Base-by-base conservation (phyloP, 2,329 filamentous ascomycete genomes). In the Fusarium sp. region DNA sequence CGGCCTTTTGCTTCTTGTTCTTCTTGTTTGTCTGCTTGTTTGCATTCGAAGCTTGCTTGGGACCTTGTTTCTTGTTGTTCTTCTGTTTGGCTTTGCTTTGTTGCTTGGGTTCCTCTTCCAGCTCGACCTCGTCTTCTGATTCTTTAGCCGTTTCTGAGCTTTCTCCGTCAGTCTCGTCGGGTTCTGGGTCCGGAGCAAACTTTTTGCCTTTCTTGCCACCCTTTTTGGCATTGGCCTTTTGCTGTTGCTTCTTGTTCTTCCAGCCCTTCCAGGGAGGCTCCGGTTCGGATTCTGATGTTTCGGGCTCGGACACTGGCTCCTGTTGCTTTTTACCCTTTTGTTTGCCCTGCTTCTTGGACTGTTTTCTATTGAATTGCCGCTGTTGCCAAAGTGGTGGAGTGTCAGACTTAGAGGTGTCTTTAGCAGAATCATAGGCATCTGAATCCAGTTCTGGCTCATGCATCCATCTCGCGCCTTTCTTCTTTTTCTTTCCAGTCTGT, bases 351-450 rank as follows among this genome's bases (percentile, higher is more conserved):
- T 67, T 76, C 42, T 70, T 72, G 25, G 56, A 6, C 27, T 75
- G 63, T 20, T 70, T 41, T 20, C 63, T 74, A 42, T 68, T 69
- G 16, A 53, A 10, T 14, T 65, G 21, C n/a, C 68, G 59, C 32
- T 58, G 20, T 28, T 76, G 67, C 40, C 69, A 68, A 11, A 49
- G 40, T 14, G 64, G 41, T 37, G 53, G 25, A 20, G 43, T 48
- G 37, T 73, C 65, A 18, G 65, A 72, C 16, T 68, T 65, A 5
- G 62, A 69, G 7, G 59, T 66, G 11, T 69, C 66, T 32, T 73
- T 72, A 18, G 66, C 66, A 18, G 74, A 74, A 42, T 72, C 69
- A 18, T 72, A 72, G 9, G 70, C 68, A 46, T 78, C 72, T 18
- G 59, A 61, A 9, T 79, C 76, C 5, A 72, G 46, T 12, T 74